These are phyloP conservation scores for Porogramme epimiltina DNA, from an alignment of 1,284 basidiomycete genomes.

Conservation along the genomic window DNA sequence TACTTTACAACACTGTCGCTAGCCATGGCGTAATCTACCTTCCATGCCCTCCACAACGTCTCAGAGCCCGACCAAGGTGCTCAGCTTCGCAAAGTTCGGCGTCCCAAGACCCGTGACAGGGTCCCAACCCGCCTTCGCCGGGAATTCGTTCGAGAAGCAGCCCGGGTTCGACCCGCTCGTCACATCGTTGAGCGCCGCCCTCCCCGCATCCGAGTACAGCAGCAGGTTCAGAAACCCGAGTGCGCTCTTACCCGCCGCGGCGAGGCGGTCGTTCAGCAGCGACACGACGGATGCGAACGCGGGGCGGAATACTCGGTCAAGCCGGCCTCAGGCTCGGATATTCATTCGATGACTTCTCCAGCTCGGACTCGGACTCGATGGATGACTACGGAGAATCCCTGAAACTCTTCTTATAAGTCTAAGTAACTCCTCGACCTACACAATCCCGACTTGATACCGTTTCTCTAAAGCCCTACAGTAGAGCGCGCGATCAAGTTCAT, in stretches of 20 bases:
- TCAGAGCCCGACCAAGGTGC: slow-evolving; percentile 11
- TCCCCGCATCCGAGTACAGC: slow-evolving; percentile 32
- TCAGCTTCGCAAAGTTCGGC: slow-evolving; percentile 30
- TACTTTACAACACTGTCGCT: too few relatives aligned
- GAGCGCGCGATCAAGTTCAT: slow-evolving; percentile 6
- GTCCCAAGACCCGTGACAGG: slow-evolving; percentile 35
- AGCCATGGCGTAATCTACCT: too few relatives aligned
- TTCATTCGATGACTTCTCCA: slow-evolving; percentile 37
- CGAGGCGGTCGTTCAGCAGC: slow-evolving; percentile 57
- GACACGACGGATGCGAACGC: slow-evolving; percentile 55
- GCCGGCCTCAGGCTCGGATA: slow-evolving; percentile 41
- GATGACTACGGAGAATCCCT: slow-evolving; percentile 29
- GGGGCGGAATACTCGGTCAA: slow-evolving; percentile 47
- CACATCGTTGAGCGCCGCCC: slow-evolving; percentile 44
- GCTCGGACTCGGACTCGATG: slow-evolving; percentile 30
- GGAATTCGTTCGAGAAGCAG: slow-evolving; percentile 40
- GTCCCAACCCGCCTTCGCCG: slow-evolving; percentile 40
- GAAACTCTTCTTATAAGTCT: slow-evolving; percentile 27
- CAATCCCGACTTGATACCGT: too few relatives aligned
- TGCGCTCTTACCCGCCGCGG: slow-evolving; percentile 41
- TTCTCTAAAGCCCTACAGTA: too few relatives aligned
- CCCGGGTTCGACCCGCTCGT: slow-evolving; percentile 32
- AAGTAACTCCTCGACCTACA: too few relatives aligned
- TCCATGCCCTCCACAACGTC: too few relatives aligned
- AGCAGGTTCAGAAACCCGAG: slow-evolving; percentile 55